phyloP scores from a whole-genome alignment of 805 yeast species.

The Candida ulmi region DNA sequence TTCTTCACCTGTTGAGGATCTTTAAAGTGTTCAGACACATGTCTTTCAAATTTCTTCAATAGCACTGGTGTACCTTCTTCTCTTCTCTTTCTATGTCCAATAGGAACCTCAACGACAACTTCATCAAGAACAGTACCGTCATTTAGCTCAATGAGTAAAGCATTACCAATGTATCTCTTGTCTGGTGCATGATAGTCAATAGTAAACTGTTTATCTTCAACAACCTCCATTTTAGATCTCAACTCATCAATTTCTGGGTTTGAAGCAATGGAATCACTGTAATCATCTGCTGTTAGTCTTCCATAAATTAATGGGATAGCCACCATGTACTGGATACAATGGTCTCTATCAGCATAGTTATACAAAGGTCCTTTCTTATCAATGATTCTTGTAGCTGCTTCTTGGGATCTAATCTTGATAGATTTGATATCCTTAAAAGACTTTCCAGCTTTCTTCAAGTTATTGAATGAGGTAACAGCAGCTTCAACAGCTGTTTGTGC shows the following conservation, averaged over 20 bases:
- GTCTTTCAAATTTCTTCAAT: constrained; percentile 44
- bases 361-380: constrained; percentile 55
- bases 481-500: constrained; percentile 64
- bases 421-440: constrained; percentile 42
- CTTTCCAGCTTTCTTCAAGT: constrained; percentile 34
- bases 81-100: constrained; percentile 54
- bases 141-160: constrained; percentile 42
- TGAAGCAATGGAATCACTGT: constrained; percentile 43
- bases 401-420: constrained; percentile 50
- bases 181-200: constrained; percentile 50
- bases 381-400: constrained; percentile 55
- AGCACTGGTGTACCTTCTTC: constrained; percentile 55
- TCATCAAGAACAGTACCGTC: constrained; percentile 51
- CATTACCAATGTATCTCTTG: constrained; percentile 54
- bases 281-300: constrained; percentile 52
- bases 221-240: constrained; percentile 50
- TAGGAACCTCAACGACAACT: constrained; percentile 48
- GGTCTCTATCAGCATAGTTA: constrained; percentile 62
- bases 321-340: constrained; percentile 59
- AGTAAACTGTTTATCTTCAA: constrained; percentile 43
- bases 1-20: constrained; percentile 30
- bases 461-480: constrained; percentile 38
- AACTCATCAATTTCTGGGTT: constrained; percentile 47
- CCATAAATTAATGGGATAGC: constrained; percentile 54
- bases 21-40: constrained; percentile 39